Conservation (phyloP, 1,284 basidiomycete species). For the Caloboletus inedulis region DNA sequence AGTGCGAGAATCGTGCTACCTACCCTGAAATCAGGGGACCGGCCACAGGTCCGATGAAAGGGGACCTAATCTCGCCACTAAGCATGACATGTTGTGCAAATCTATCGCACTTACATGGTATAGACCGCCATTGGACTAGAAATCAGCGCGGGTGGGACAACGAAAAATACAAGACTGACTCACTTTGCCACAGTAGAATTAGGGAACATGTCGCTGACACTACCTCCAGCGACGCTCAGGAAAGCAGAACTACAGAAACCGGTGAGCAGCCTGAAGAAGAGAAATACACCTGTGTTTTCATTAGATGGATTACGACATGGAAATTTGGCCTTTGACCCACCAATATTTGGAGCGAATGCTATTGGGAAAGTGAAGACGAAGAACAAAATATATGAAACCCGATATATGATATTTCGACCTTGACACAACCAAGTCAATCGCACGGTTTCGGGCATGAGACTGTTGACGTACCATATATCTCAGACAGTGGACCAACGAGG, state of each 20-base stretch:
- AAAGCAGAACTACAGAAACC: constrained; percentile 75
- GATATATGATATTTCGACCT: constrained; percentile 55
- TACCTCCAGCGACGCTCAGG: constrained; percentile 77
- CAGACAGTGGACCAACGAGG: constrained; percentile 47
- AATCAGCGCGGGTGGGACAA: constrained; percentile 2
- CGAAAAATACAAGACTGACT: constrained; percentile 31
- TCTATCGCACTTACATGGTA: constrained; percentile 39
- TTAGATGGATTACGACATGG: background rate
- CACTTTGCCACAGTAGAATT: constrained; percentile 64
- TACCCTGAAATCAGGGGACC: constrained; percentile 64
- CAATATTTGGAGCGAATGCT: constrained; percentile 61
- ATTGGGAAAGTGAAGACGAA: constrained; percentile 61
- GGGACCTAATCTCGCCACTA: constrained; percentile 35
- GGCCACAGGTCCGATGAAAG: constrained; percentile 73
- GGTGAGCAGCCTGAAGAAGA: constrained; percentile 46
- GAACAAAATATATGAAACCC: constrained; percentile 47
- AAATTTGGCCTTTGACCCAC: constrained; percentile 31
- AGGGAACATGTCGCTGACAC: constrained; percentile 71
- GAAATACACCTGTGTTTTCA: constrained; percentile 36
- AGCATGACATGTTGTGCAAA: background rate
- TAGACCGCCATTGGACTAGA: constrained; percentile 76
- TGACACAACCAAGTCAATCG: constrained; percentile 49
- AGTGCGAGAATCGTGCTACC: constrained; percentile 13
- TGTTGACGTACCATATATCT: constrained; percentile 41
- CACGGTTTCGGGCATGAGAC: constrained; percentile 27